These are phyloP conservation scores for Pseudopithomyces maydicus DNA, from an alignment of 2,329 filamentous ascomycete species.

Conservation along the genomic window DNA sequence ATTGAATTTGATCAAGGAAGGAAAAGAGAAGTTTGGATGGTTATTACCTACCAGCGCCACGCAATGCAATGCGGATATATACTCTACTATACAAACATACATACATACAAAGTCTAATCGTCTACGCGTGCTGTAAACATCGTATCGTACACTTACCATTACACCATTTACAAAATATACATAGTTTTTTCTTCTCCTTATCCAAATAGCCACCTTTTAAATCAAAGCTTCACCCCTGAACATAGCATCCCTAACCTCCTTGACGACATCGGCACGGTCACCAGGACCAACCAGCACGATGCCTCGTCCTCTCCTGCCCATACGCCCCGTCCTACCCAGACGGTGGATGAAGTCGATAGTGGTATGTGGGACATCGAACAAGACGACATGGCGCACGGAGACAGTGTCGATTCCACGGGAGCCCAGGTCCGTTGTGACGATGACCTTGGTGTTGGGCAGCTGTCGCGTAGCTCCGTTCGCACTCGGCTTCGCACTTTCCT, in stretches of 20 bases:
- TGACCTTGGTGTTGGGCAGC: constrained; percentile 80
- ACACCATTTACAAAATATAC: constrained; percentile 5
- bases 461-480: constrained; percentile 41
- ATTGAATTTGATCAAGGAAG: too few species aligned
- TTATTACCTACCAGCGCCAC: constrained; percentile 2
- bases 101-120: not conserved
- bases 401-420: constrained; percentile 94
- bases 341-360: constrained; percentile 99
- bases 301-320: constrained; percentile 87
- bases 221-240: constrained; percentile 57
- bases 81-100: too few species aligned
- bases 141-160: constrained; percentile 14
- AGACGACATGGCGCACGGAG: constrained; percentile 85
- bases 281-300: constrained; percentile 89
- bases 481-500: not conserved
- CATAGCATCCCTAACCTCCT: constrained; percentile 82
- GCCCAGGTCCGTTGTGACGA: constrained; percentile 92
- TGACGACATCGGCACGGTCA: constrained; percentile 87
- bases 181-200: not conserved
- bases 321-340: constrained; percentile 86
- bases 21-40: not conserved
- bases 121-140: constrained; percentile 3
- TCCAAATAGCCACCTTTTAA: constrained; percentile 30
- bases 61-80: not conserved
- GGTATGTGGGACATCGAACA: constrained; percentile 97